These are phyloP conservation scores for Lactarius evosmus DNA, from an alignment of 768 basidiomycete genomes.

Conservation along the genomic window DNA sequence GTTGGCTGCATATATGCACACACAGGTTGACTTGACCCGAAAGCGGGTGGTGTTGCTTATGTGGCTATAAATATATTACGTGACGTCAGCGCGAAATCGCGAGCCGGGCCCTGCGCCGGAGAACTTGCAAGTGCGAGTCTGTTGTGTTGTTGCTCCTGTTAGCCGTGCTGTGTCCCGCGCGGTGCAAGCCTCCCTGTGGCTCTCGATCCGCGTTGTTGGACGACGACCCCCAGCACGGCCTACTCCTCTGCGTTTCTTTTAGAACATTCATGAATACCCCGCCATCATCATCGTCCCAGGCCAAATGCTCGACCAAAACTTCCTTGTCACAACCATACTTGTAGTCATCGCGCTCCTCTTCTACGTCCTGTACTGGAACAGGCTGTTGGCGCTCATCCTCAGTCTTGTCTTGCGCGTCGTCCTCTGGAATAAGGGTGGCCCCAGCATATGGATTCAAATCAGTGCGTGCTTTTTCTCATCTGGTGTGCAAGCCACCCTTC, in stretches of 20 bases:
- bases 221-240: neutral
- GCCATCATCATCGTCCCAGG: neutral
- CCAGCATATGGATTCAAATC: slow-evolving; percentile 82
- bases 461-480: too few relatives aligned
- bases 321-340: slow-evolving; percentile 63
- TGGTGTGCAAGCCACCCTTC: neutral
- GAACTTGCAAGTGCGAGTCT: too few relatives aligned
- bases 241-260: too few relatives aligned
- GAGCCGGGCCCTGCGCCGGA: too few relatives aligned
- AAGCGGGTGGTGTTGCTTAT: too few relatives aligned
- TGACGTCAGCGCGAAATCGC: neutral
- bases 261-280: neutral
- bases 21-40: too few relatives aligned
- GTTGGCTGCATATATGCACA: slow-evolving; percentile 32
- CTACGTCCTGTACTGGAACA: slow-evolving; percentile 91
- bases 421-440: slow-evolving; percentile 74
- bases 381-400: slow-evolving; percentile 68
- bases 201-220: too few relatives aligned
- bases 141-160: too few relatives aligned
- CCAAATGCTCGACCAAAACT: slow-evolving; percentile 53
- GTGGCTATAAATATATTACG: too few relatives aligned
- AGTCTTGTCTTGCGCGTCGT: slow-evolving; percentile 62
- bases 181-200: neutral
- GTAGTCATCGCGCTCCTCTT: slow-evolving; percentile 54
- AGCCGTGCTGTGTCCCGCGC: neutral